These are phyloP conservation scores for Kalmanozyma brasiliensis DNA, from an alignment of 1,284 basidiomycete genomes.

Conservation along the genomic window DNA sequence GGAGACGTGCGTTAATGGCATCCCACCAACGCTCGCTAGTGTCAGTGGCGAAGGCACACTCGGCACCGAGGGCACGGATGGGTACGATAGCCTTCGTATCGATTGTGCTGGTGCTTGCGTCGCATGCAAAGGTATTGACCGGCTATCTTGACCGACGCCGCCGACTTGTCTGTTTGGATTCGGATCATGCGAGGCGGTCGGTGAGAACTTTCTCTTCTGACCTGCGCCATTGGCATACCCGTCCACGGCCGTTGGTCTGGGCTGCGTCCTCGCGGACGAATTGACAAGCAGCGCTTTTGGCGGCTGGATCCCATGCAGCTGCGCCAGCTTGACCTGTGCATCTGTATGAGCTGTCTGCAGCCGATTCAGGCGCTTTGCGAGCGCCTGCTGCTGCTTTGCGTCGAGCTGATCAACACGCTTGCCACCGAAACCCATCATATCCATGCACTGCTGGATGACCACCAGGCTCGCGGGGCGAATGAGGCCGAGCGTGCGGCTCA, in stretches of 20 bases:
- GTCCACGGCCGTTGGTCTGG: background rate
- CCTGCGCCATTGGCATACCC: background rate
- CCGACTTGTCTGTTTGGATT: background rate
- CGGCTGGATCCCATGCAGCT: constrained; percentile 39
- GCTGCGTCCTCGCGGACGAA: constrained; percentile 1
- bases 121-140: background rate
- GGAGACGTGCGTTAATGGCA: constrained; percentile 12
- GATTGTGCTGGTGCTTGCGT: background rate
- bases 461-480: constrained; percentile 19
- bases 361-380: constrained; percentile 24
- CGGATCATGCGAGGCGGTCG: background rate
- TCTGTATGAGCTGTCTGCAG: constrained; percentile 45
- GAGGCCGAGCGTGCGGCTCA: constrained; percentile 17
- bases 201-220: constrained; percentile 17
- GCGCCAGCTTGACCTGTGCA: constrained; percentile 31
- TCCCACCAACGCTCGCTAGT: background rate
- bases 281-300: constrained; percentile 6
- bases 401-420: constrained; percentile 22
- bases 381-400: constrained; percentile 10
- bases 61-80: background rate
- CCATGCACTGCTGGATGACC: constrained; percentile 41
- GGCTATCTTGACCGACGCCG: background rate
- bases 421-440: constrained; percentile 40
- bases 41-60: constrained; percentile 3
- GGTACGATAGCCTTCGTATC: constrained; percentile 7